Conservation (phyloP, 75 land plant genomes). For the Chamaecyparis obtusa region DNA sequence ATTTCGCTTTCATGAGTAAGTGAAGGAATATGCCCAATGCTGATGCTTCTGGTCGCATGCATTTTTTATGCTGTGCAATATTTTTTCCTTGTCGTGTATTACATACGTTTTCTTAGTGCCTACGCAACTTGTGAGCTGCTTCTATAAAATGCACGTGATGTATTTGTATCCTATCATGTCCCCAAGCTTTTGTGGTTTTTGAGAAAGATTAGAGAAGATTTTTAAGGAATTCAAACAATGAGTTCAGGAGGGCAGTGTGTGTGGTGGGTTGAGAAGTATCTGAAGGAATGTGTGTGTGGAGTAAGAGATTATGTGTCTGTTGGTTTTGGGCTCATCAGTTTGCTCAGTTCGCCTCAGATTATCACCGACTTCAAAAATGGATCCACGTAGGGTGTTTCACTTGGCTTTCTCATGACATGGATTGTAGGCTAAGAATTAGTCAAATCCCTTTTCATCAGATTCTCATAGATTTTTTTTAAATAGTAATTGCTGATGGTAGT, state of each 20-base stretch:
- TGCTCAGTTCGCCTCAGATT: slow-evolving; percentile 75
- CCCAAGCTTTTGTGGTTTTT: not conserved
- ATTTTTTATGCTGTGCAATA: not conserved
- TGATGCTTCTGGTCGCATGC: not conserved
- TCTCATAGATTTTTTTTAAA: not conserved
- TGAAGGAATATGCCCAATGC: not conserved
- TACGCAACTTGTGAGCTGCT: not conserved
- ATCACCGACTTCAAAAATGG: slow-evolving; percentile 58
- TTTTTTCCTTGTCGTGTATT: not conserved
- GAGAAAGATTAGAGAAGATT: not conserved
- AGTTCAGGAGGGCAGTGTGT: slow-evolving; percentile 33
- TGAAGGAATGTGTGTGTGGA: slow-evolving; percentile 57
- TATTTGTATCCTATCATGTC: not conserved
- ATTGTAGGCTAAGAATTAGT: slow-evolving; percentile 55
- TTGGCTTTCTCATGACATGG: slow-evolving; percentile 74
- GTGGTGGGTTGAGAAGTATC: slow-evolving; percentile 46
- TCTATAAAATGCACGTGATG: not conserved
- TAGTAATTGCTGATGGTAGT: not conserved
- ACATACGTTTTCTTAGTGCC: not conserved
- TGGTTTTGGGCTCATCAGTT: slow-evolving; percentile 57
- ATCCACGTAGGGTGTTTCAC: slow-evolving; percentile 65
- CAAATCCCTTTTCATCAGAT: not conserved
- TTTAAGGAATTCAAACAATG: not conserved
- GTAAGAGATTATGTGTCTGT: slow-evolving; percentile 55
- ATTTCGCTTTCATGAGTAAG: not conserved